Base-by-base conservation (phyloP, 345 rosid species). In the Hypericum androsaemum region DNA sequence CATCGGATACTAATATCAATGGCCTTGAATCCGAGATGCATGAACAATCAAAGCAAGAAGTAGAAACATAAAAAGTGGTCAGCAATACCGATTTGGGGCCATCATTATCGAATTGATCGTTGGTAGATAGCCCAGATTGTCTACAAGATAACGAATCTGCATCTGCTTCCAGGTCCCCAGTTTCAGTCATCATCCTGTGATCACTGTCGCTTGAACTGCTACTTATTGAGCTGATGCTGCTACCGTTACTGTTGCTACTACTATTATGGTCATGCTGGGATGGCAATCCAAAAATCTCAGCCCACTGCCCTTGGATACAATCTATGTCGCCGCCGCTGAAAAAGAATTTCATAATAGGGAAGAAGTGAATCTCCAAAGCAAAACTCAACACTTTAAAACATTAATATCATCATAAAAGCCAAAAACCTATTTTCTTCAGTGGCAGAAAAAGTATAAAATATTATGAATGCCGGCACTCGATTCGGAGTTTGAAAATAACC, bases 101-200 rank as follows among this genome's bases (percentile, higher is more conserved):
- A 70, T 85, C 97, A 76, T 51, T 78, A 64, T 71, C 84, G 74
- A 80, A 56, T 59, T 70, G 86, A 63, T 80, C 83, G 66, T 72
- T 80, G 63, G 83, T 70, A 54, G 97, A 75, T 71, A 88, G 71
- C 69, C 86, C 94, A 43, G 97, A 83, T 64, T 83, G 94, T 67
- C 83, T 81, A 57, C 95, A 86, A n/a, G 89, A 74, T 50, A 86
- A 66, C 47, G 99, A 94, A 84, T 94, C 99, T 57, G 94, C 99
- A 81, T 94, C 99, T 28, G 98, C 95, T 44, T 88, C 99, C 47
- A 85, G 94, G 63, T 94, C 99, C 50, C 85, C 89, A 66, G 73
- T 66, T 73, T 74, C 84, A 36, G 77, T 64, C 58, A 73, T 72
- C 78, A 83, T 78, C 64, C 69, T 78, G 71, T 72, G 70, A 58